Evolutionary conservation across 225 moss, liverwort and hornwort species (phyloP).

Genomic region (Antitrichia curtipendula): DNA sequence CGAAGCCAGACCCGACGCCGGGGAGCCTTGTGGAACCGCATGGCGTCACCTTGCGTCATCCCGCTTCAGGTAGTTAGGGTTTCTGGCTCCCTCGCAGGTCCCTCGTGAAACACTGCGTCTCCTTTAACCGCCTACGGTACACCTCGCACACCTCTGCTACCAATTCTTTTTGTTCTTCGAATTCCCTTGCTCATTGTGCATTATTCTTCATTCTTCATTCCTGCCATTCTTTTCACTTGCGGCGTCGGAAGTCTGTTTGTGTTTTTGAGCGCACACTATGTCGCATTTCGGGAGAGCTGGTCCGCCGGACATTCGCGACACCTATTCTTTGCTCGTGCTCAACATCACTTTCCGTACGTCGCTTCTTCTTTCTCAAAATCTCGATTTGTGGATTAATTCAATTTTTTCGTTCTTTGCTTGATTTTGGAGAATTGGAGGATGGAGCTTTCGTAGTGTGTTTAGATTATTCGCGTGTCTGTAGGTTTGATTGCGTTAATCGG

Average conservation of each 20-base stretch:
- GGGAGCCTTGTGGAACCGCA: neutral
- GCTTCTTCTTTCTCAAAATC: neutral
- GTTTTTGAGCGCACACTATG: constrained; percentile 19
- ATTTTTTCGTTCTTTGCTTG: neutral
- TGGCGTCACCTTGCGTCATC: neutral
- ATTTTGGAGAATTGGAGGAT: neutral
- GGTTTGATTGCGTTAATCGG: neutral
- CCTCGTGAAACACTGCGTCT: neutral
- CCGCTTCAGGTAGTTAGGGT: neutral
- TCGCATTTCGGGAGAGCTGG: constrained; percentile 94
- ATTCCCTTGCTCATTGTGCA: neutral
- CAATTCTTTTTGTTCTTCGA: neutral
- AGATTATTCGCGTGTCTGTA: neutral
- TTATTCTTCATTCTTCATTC: neutral
- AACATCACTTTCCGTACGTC: constrained; percentile 94
- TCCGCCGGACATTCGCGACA: constrained; percentile 89
- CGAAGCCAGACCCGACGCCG: neutral
- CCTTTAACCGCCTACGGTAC: neutral
- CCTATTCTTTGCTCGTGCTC: constrained; percentile 88
- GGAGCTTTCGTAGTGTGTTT: neutral
- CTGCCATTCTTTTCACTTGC: neutral
- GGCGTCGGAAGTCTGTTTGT: neutral
- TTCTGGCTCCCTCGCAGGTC: neutral
- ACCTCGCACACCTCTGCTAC: neutral
- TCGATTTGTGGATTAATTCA: neutral